These are phyloP conservation scores for Globisporangium solare DNA, from an alignment of 352 stramenopile species.

Conservation along the genomic window DNA sequence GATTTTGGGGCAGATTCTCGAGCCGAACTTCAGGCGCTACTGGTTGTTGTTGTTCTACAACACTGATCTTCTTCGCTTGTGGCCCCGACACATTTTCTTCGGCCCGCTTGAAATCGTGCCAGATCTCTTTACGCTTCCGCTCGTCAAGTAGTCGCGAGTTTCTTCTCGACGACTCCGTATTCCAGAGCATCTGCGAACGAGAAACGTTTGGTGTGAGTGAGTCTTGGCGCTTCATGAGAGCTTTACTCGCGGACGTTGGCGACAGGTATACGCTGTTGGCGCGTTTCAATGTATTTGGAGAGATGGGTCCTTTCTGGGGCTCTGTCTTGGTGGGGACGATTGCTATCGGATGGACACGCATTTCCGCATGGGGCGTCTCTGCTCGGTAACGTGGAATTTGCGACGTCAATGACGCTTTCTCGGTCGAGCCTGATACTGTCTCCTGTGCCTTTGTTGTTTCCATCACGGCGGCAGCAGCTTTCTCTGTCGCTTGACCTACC, in stretches of 20 bases:
- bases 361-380: background rate
- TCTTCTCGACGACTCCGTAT: slow-evolving; percentile 23
- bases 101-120: slow-evolving; percentile 63
- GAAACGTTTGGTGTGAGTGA: slow-evolving; percentile 15
- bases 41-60: background rate
- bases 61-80: slow-evolving; percentile 7
- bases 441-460: background rate
- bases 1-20: slow-evolving; percentile 13
- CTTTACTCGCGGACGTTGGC: slow-evolving; percentile 10
- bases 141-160: slow-evolving; percentile 56
- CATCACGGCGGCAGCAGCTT: background rate
- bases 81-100: slow-evolving; percentile 38
- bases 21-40: background rate
- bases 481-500: slow-evolving; percentile 4
- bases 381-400: background rate
- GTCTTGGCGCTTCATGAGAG: slow-evolving; percentile 21
- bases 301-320: slow-evolving; percentile 19
- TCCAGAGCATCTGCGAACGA: slow-evolving; percentile 41
- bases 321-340: slow-evolving; percentile 11
- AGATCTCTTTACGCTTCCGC: slow-evolving; percentile 71
- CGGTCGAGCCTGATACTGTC: background rate
- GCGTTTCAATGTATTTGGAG: slow-evolving; percentile 32
- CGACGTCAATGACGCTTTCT: background rate
- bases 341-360: slow-evolving; percentile 28
- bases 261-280: slow-evolving; percentile 32